Percentiles rank a stretch among this genome's conserved stretches.
Conservation (phyloP, 306 rosid species). For the Cicer pinnatifidum region DNA sequence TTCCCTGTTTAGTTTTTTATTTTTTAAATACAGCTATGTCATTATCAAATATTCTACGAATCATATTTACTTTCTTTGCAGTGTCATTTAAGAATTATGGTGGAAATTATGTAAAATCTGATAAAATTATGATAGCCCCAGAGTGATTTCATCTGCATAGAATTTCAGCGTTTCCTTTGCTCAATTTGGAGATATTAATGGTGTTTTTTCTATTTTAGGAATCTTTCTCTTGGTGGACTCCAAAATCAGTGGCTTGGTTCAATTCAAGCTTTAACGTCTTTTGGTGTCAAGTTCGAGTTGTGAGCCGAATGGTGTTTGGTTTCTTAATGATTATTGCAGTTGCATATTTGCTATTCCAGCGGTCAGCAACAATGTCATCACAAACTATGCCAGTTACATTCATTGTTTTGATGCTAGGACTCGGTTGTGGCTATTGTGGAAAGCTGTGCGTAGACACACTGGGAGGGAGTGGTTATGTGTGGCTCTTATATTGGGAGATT, state of each 20-base stretch:
- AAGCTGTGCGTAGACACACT: constrained; percentile 78
- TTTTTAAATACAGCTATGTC: not conserved
- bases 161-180: constrained; percentile 27
- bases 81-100: constrained; percentile 22
- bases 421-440: constrained; percentile 74
- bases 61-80: constrained; percentile 12
- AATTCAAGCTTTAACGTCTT: constrained; percentile 53
- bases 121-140: constrained; percentile 13
- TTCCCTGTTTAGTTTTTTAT: constrained; percentile 12
- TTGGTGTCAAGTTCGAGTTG: constrained; percentile 68
- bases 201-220: constrained; percentile 52
- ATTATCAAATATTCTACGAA: constrained; percentile 22
- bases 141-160: constrained; percentile 24
- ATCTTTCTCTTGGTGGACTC: constrained; percentile 72
- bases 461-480: constrained; percentile 81
- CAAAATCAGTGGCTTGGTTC: constrained; percentile 57
- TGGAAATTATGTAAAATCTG: constrained; percentile 33
- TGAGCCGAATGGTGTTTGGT: constrained; percentile 69
- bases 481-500: constrained; percentile 81
- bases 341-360: constrained; percentile 63
- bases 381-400: constrained; percentile 79
- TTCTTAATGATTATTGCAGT: constrained; percentile 60
- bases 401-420: constrained; percentile 69
- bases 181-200: constrained; percentile 16
- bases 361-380: constrained; percentile 59